These are phyloP conservation scores for Bruguiera hainesii DNA, from an alignment of 441 rosid genomes.

Conservation along the genomic window DNA sequence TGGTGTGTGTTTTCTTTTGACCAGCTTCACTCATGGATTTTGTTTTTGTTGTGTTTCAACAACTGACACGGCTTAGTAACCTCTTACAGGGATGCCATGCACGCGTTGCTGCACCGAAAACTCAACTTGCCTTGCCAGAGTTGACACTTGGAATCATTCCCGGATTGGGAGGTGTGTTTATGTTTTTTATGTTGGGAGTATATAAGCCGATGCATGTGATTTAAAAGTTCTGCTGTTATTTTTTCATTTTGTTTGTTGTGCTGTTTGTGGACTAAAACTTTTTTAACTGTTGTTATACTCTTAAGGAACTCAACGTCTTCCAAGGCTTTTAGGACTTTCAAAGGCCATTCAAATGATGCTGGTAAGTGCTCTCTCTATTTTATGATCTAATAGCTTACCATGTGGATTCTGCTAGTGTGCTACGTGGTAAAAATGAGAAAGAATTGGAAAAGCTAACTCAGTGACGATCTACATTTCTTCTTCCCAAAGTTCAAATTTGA, in stretches of 20 bases:
- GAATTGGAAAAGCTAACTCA: neutral
- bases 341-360: slow-evolving; percentile 87
- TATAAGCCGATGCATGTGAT: neutral
- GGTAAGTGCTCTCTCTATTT: slow-evolving; percentile 38
- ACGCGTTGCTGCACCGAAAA: slow-evolving; percentile 70
- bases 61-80: slow-evolving; percentile 8
- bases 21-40: neutral
- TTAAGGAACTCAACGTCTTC: slow-evolving; percentile 96
- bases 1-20: slow-evolving; percentile 47
- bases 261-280: slow-evolving; percentile 13
- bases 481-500: neutral
- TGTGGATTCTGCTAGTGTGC: neutral
- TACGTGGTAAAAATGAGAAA: neutral
- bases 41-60: slow-evolving; percentile 10
- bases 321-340: slow-evolving; percentile 84
- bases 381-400: neutral
- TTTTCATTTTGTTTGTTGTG: slow-evolving; percentile 9
- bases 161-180: slow-evolving; percentile 76
- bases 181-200: slow-evolving; percentile 7
- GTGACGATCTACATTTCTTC: neutral
- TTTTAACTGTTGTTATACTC: slow-evolving; percentile 19
- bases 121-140: slow-evolving; percentile 93
- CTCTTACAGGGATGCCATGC: slow-evolving; percentile 81
- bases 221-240: slow-evolving; percentile 2
- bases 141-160: slow-evolving; percentile 88